Evolutionary conservation across 108 stramenopile genomes (phyloP), one percentile per base, ranked within the genome.

Genomic region (Cyclostephanos tholiformis): DNA sequence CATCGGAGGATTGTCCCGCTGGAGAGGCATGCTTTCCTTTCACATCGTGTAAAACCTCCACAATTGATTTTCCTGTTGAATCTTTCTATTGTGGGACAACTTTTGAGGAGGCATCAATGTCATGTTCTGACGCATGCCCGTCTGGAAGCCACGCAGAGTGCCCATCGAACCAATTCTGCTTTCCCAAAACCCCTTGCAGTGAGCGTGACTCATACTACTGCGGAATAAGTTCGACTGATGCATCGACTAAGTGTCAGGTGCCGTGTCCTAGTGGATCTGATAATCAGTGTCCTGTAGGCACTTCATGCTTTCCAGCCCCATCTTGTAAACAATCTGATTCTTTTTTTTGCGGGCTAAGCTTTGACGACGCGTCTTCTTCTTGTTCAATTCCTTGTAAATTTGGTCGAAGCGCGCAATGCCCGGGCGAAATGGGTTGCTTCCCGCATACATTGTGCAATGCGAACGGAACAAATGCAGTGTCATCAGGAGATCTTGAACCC

Each of bases 391-490:
- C 82, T 7, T 83, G 82, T 39, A 53, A 59, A 13, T 61, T 67
- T 17, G 82, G 82, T 43, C 69, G 71, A 66, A 82, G 80, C 25
- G 62, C 56, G 41, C 52, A 55, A 16, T 82, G 80, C 29, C 80
- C 80, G 4, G 25, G 63, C n/a, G 65, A 67, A 23, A 39, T 67
- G 49, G 80, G 80, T 17, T 82, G 80, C 52, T 82, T 75, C 67
- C 74, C 80, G 5, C 75, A 82, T 23, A 82, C 80, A 5, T 55
- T 82, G 16, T 92, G 94, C 74, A 88, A 91, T 65, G 69, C 75
- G 62, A 55, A 71, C 32, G 80, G 80, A 44, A 36, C 69, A 49
- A 82, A 82, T 48, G 69, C 80, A 30, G 48, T 71, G 6, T 65
- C 71, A 0, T 75, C 80, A 2, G 74, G 74, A 20, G 65, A 70